A percentile compares a stretch with the other conserved stretches of the same genome.
Conservation (phyloP, 2,329 filamentous ascomycete species). For the Penicillium sp. region DNA sequence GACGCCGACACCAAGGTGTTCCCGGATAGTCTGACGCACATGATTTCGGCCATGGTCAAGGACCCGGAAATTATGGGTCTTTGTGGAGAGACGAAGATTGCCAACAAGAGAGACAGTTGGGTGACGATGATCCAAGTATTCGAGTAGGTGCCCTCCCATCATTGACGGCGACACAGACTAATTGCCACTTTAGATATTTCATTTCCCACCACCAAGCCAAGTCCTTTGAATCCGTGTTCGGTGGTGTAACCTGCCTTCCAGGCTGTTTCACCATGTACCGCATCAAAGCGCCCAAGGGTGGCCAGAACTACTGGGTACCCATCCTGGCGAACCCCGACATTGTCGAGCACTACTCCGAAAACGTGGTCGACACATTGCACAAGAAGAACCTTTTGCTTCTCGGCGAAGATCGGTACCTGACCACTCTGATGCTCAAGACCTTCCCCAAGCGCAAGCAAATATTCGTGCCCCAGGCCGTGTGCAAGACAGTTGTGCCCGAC, state of each 20-base stretch:
- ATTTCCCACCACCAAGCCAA: slow-evolving; percentile 97
- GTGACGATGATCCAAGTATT: slow-evolving; percentile 98
- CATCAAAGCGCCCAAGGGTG: slow-evolving; percentile 97
- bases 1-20: slow-evolving; percentile 99
- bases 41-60: slow-evolving; percentile 98
- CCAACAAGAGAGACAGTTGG: slow-evolving; percentile 93
- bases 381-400: slow-evolving; percentile 92
- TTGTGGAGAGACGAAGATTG: slow-evolving; percentile 98
- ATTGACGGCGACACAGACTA: not conserved
- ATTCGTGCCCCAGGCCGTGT: slow-evolving; percentile 96
- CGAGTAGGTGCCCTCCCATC: slow-evolving; percentile 52
- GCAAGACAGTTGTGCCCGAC: slow-evolving; percentile 96
- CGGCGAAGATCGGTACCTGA: slow-evolving; percentile 91
- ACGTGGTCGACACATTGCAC: slow-evolving; percentile 96
- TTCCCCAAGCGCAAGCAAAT: slow-evolving; percentile 99
- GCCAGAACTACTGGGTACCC: slow-evolving; percentile 98
- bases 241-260: slow-evolving; percentile 96
- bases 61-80: slow-evolving; percentile 99
- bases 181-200: slow-evolving; percentile 62
- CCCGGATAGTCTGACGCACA: slow-evolving; percentile 95
- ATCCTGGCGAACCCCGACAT: slow-evolving; percentile 98
- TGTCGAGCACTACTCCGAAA: slow-evolving; percentile 98
- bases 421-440: slow-evolving; percentile 95
- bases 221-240: slow-evolving; percentile 96
- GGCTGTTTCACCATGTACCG: slow-evolving; percentile 99